A percentile compares a stretch with the other conserved stretches of the same genome.
Conservation (phyloP, 768 basidiomycete species). For the Guyanaporus albipodus region DNA sequence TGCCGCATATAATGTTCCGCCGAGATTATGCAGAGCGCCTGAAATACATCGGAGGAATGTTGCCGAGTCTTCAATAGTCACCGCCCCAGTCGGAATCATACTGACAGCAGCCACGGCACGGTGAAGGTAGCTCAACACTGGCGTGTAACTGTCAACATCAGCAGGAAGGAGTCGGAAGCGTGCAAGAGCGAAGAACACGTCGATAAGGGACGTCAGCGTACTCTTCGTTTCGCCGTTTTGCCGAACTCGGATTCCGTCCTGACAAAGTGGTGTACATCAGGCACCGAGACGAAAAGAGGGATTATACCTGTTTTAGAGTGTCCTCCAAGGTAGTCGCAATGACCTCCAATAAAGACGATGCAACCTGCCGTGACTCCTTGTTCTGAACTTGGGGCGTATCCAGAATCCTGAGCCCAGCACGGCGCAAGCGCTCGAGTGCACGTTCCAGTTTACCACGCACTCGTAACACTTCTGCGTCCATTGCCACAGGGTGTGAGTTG, state of each 20-base stretch:
- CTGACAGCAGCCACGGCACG: conserved; percentile 35
- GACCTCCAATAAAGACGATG: conserved; percentile 34
- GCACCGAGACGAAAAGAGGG: background rate
- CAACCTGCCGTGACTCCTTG: conserved; percentile 3
- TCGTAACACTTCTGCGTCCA: conserved; percentile 25
- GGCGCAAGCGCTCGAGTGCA: conserved; percentile 55
- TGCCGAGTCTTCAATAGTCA: conserved; percentile 27
- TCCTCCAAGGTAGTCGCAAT: conserved; percentile 33
- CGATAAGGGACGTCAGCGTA: conserved; percentile 43
- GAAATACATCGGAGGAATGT: conserved; percentile 69
- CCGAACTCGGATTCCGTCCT: conserved; percentile 4
- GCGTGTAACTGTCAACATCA: conserved; percentile 45
- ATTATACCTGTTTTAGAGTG: conserved; percentile 31
- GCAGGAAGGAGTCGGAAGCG: conserved; percentile 38
- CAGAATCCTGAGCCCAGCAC: conserved; percentile 44
- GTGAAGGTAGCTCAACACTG: conserved; percentile 44
- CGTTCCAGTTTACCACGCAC: conserved; percentile 53
- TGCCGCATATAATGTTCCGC: conserved; percentile 66
- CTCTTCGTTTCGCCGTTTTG: conserved; percentile 28
- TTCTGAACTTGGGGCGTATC: conserved; percentile 30
- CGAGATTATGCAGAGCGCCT: conserved; percentile 67
- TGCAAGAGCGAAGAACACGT: conserved; percentile 54
- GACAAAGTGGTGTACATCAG: background rate
- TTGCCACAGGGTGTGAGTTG: background rate
- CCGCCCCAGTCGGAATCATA: conserved; percentile 1